A percentile compares a stretch with the other conserved stretches of the same genome.
Conservation (phyloP, 2,329 filamentous ascomycete species). For the Fusarium agapanthi region DNA sequence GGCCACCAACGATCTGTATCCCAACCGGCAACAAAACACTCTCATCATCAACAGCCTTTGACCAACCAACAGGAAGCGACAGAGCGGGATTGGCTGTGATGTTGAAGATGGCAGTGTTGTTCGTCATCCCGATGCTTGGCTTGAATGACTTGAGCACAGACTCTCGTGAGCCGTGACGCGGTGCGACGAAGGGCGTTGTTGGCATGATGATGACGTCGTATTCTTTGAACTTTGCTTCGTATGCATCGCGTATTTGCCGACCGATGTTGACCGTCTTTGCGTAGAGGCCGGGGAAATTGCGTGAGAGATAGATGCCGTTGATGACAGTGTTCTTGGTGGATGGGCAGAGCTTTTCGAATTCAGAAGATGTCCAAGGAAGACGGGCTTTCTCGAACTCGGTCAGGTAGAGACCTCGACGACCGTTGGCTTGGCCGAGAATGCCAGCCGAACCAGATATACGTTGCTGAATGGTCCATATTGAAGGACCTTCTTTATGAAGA, state of each 20-base stretch:
- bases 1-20: constrained; percentile 63
- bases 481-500: constrained; percentile 55
- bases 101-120: constrained; percentile 66
- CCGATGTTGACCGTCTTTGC: constrained; percentile 60
- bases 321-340: constrained; percentile 64
- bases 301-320: constrained; percentile 58
- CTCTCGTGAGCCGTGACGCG: constrained; percentile 51
- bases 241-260: constrained; percentile 56
- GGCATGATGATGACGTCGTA: constrained; percentile 59
- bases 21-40: constrained; percentile 59
- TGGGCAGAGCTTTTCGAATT: constrained; percentile 61
- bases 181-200: constrained; percentile 58
- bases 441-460: constrained; percentile 54
- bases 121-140: constrained; percentile 62
- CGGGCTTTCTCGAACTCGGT: constrained; percentile 60
- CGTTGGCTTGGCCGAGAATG: constrained; percentile 54
- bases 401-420: constrained; percentile 58
- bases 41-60: constrained; percentile 45
- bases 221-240: constrained; percentile 50
- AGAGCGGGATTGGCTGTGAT: constrained; percentile 65
- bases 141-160: constrained; percentile 56
- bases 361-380: constrained; percentile 55
- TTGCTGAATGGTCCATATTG: constrained; percentile 61
- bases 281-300: constrained; percentile 55
- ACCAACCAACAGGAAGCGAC: constrained; percentile 59